Evolutionary conservation across 805 yeast species (phyloP), one percentile per base, ranked within the genome.

Genomic region (Lachancea waltii): DNA sequence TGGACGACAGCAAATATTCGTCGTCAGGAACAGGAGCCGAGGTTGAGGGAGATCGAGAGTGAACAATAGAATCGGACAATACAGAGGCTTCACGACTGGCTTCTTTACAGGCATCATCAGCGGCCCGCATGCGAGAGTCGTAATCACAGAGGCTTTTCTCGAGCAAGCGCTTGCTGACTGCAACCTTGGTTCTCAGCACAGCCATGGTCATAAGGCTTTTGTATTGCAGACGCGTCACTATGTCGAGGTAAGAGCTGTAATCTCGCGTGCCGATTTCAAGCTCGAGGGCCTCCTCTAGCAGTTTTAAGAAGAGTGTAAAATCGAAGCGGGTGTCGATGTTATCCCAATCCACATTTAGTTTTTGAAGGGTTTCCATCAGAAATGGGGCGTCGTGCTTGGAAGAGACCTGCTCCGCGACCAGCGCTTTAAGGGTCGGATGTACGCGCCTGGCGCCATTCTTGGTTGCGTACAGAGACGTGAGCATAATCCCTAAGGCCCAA

Each of bases 201-300:
- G 57, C 46, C 34, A 54, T 45, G 1, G 54, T 43, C n/a, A 56
- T 45, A 9, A 52, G 42, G 33, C 52, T 49, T 37, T 48, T 54
- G 29, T 37, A 37, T 16, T 37, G 41, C 25, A 37, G 22, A 16
- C 36, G 33, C 27, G 41, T 32, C 28, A 31, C 32, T 28, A 32
- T 31, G 33, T 37, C 41, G 27, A 21, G 22, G 35, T 29, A 30
- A 20, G 14, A 19, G 16, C 17, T 22, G 16, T 17, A 14, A 4
- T 11, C 13, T 24, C 26, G 22, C 13, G 19, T 24, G 5, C 26
- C 27, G 19, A 32, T 18, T 29, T 38, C 37, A 7, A 9, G 25
- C 14, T 20, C 30, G 18, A 38, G 19, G 25, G 34, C 20, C 19
- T 22, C 27, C 28, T 43, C 39, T 16, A 52, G 47, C 17, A 46